Percentiles rank a stretch among this genome's conserved stretches.
phyloP scores from a whole-genome alignment of 345 rosid genomes.

The Hevea brasiliensis region DNA sequence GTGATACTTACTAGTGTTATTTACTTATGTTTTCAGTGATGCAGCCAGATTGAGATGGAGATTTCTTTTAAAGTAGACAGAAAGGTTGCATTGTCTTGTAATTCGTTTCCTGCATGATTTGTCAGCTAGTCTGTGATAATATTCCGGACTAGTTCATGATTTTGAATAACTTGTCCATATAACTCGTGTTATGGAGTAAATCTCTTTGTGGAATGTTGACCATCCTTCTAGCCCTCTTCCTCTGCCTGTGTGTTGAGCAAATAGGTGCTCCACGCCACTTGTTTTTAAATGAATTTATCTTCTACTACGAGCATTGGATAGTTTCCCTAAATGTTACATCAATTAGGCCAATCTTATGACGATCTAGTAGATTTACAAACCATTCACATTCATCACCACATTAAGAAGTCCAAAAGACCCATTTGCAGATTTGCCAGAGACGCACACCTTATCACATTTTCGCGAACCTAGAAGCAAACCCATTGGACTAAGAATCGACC shows the following conservation, averaged over 20 bases:
- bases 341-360: too few relatives aligned
- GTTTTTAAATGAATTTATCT: too few relatives aligned
- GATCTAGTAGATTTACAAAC: too few relatives aligned
- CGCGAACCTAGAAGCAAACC: neutral
- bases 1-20: neutral
- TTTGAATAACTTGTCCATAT: constrained; percentile 2
- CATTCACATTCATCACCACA: constrained; percentile 8
- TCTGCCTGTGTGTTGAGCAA: too few relatives aligned
- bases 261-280: too few relatives aligned
- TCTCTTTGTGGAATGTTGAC: too few relatives aligned
- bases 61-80: neutral
- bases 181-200: neutral
- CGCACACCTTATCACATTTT: neutral
- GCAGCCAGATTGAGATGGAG: constrained; percentile 12
- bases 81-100: neutral
- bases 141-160: neutral
- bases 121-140: neutral
- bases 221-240: too few relatives aligned
- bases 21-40: neutral
- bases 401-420: neutral
- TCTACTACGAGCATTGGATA: too few relatives aligned
- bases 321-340: too few relatives aligned
- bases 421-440: constrained; percentile 9
- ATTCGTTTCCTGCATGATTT: neutral
- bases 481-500: neutral